A percentile compares a stretch with the other conserved stretches of the same genome.
Conservation (phyloP, 352 stramenopile species). For the Pelagophyceae sp. region DNA sequence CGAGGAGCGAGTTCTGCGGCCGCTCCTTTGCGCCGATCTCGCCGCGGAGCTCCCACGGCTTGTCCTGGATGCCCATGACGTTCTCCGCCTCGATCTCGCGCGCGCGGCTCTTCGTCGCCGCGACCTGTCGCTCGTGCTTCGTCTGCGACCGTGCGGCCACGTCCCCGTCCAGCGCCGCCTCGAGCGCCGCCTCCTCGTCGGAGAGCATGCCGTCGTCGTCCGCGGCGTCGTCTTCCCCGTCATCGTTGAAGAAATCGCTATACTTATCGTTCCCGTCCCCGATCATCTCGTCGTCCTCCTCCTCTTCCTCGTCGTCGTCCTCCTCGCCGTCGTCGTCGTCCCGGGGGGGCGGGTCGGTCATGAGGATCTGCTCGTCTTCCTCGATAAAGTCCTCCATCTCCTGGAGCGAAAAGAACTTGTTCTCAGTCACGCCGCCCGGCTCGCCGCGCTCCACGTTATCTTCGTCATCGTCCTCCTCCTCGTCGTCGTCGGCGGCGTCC, state of each 20-base stretch:
- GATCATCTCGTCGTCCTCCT: not conserved
- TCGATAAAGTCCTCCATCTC: slow-evolving; percentile 9
- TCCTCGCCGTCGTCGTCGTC: not conserved
- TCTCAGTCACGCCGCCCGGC: not conserved
- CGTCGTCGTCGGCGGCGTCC: not conserved
- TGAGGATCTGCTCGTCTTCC: not conserved
- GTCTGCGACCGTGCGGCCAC: not conserved
- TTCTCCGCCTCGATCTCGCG: slow-evolving; percentile 1
- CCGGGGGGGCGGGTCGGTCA: not conserved
- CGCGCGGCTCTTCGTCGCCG: not conserved
- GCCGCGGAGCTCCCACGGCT: slow-evolving; percentile 1
- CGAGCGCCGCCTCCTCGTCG: not conserved
- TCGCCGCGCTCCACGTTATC: not conserved
- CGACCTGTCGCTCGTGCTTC: not conserved
- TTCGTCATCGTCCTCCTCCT: not conserved
- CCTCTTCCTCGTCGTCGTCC: slow-evolving; percentile 7
- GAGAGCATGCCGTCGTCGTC: not conserved
- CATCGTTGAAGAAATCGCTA: not conserved
- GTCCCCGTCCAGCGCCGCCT: not conserved
- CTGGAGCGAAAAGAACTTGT: slow-evolving; percentile 9
- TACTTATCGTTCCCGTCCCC: not conserved
- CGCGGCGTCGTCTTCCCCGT: not conserved
- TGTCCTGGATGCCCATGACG: not conserved
- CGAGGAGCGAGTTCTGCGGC: slow-evolving; percentile 6
- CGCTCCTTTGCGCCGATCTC: slow-evolving; percentile 1